Evolutionary conservation across 768 basidiomycete genomes (phyloP), one percentile per base, ranked within the genome.

Genomic region (Polyporus arcularius): DNA sequence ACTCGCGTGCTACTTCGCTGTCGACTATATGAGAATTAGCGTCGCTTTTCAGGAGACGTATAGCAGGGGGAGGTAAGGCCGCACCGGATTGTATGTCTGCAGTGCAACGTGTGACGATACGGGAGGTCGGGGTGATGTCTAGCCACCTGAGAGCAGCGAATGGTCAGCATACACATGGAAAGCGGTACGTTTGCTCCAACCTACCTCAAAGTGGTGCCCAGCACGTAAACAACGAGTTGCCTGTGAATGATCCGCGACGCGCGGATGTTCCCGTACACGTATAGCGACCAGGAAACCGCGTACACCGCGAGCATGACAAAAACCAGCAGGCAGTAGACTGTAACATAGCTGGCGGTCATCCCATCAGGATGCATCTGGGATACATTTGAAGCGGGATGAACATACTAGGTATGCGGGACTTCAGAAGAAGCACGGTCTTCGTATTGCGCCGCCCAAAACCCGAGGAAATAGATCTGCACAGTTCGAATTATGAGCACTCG

Each of bases 61-160:
- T 21, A 26, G 14, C 11, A n/a, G 1, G 0, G 39, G 14, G 21
- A 26, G 32, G 7, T 3, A 48, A 26, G 10, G 4, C 42, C 66
- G 28, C 57, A 73, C 74, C 57, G 14, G 73, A 67, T 50, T 74
- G 75, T 21, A 89, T 86, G 67, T 90, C 88, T 55, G 86, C 82
- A 1, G 88, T 89, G 69, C 84, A 84, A 52, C 88, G 79, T 31
- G 85, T 75, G 43, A 89, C 83, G 53, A 91, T 82, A 4, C 88
- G 82, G n/a, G 81, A 80, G 0, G 76, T 76, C 0, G 82, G 82
- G 1, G 80, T 81, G 7, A 70, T 76, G 61, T 84, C 82, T 9
- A 84, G 72, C 78, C 80, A 83, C 60, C 82, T 80, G 18, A 39
- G 58, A 31, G 7, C 26, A 1, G 43, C 11, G 40, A 28, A 10